Evolutionary conservation across 2,329 filamentous ascomycete genomes (phyloP).

Genomic region (Fusarium vanettenii): DNA sequence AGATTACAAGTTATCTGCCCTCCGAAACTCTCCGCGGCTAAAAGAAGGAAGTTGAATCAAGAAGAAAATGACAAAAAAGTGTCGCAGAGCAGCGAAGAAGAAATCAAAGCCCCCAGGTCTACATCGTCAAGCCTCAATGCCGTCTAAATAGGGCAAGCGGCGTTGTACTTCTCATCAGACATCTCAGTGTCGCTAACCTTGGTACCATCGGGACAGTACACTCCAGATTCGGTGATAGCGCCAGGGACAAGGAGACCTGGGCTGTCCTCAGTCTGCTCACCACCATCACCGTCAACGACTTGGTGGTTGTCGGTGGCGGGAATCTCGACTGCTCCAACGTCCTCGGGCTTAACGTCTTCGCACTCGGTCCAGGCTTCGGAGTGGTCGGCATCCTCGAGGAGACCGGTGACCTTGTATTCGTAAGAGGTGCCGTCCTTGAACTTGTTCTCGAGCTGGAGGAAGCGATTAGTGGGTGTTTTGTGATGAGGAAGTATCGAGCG

Average conservation of each 20-base stretch:
- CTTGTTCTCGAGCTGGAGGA: not conserved
- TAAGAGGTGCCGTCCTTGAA: not conserved
- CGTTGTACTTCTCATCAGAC: not conserved
- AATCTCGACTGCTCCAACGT: not conserved
- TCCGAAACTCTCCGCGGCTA: not conserved
- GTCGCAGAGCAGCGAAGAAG: not conserved
- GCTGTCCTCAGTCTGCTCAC: not conserved
- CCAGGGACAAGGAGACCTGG: not conserved
- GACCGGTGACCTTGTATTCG: not conserved
- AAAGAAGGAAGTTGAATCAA: not conserved
- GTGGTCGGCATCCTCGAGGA: not conserved
- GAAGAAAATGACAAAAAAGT: not conserved
- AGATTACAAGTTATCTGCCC: not conserved
- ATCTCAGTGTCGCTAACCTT: not conserved
- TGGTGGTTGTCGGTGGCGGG: not conserved
- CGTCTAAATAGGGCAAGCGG: not conserved
- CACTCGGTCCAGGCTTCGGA: not conserved
- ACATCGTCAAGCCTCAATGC: not conserved
- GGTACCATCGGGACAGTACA: not conserved
- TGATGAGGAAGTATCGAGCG: not conserved
- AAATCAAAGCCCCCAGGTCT: too few relatives aligned
- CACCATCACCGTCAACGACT: not conserved
- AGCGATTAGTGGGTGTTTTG: not conserved
- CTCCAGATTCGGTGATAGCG: not conserved
- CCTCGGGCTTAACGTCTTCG: not conserved